Base-by-base conservation (phyloP, 805 yeast genomes). In the Candida adriatica region DNA sequence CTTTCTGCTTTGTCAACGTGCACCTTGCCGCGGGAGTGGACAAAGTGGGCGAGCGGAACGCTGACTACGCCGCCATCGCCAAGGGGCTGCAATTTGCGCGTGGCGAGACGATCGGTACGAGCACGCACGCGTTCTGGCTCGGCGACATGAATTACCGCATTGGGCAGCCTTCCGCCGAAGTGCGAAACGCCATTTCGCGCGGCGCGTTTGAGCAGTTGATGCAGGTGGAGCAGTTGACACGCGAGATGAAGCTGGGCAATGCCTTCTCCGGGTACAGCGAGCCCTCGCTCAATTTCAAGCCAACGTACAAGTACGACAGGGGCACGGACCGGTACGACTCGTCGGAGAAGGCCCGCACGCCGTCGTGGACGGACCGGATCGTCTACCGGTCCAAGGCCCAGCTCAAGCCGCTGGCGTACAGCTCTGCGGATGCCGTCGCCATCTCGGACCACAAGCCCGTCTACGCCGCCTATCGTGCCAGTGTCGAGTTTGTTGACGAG, bases 321-420 rank as follows among this genome's bases (percentile, higher is more conserved):
- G 94, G 94, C 5, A 80, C 94, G 0, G 73, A 70, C 28, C 58
- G 51, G 3, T 92, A 88, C 53, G 99, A 92, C 54, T 72, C 94
- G 0, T 79, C 94, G 24, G 97, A 90, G 48, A 92, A 92, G 56
- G 79, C 77, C 56, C 72, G 99, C 40, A 77, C 84, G 9, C 99
- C 98, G 1, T 94, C 98, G 0, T 92, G 98, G 98, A 88, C 97
- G 3, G 99, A 92, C 56, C 66, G 98, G 50, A 79, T 85, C 35
- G 59, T 14, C 47, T 36, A 36, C 26, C 32, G 30, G 27, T 29
- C 34, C 15, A n/a, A n/a, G n/a, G 8, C 29, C 5, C 16, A 24
- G 2, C 29, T 87, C 25, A 58, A 64, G 24, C 92, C 85, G 28
- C 51, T 77, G 41, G 75, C 76, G 31, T 92, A 92, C 53, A 73